Evolutionary conservation across 2,329 filamentous ascomycete genomes (phyloP).

Genomic region (Westerdykella aurantiaca): DNA sequence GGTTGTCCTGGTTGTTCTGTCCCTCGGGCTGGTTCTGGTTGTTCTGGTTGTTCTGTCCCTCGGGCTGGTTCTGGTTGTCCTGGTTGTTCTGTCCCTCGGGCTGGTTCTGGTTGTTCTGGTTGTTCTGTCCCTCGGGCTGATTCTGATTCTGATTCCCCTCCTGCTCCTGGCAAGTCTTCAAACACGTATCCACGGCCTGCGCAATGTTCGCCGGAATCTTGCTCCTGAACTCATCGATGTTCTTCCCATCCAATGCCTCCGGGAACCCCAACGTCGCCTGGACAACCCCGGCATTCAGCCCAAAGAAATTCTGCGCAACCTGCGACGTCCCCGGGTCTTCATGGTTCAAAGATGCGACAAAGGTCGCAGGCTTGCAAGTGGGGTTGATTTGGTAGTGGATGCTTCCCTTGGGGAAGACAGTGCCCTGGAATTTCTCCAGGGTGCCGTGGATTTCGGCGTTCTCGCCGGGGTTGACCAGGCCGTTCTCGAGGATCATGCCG

Average conservation of each 20-base stretch:
- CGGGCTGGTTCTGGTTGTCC: too few relatives aligned
- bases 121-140: too few relatives aligned
- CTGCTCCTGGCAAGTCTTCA: slow-evolving; percentile 42
- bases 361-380: slow-evolving; percentile 40
- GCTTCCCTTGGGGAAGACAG: slow-evolving; percentile 43
- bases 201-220: slow-evolving; percentile 47
- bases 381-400: slow-evolving; percentile 49
- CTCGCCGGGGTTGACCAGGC: slow-evolving; percentile 29
- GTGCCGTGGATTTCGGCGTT: slow-evolving; percentile 37
- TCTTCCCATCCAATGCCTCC: slow-evolving; percentile 25
- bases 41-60: too few relatives aligned
- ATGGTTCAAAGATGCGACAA: slow-evolving; percentile 41
- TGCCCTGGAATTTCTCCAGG: slow-evolving; percentile 40
- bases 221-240: slow-evolving; percentile 34
- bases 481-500: slow-evolving; percentile 46
- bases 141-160: not conserved
- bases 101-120: too few relatives aligned
- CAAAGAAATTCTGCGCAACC: slow-evolving; percentile 43
- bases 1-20: too few relatives aligned
- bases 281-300: slow-evolving; percentile 33
- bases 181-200: slow-evolving; percentile 49
- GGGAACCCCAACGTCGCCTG: slow-evolving; percentile 37
- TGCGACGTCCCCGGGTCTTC: slow-evolving; percentile 42
- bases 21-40: too few relatives aligned
- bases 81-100: too few relatives aligned